Evolutionary conservation across 371 early-diverging fungal species (phyloP), one percentile per base, ranked within the genome.

Genomic region (Rhizopus sp.): DNA sequence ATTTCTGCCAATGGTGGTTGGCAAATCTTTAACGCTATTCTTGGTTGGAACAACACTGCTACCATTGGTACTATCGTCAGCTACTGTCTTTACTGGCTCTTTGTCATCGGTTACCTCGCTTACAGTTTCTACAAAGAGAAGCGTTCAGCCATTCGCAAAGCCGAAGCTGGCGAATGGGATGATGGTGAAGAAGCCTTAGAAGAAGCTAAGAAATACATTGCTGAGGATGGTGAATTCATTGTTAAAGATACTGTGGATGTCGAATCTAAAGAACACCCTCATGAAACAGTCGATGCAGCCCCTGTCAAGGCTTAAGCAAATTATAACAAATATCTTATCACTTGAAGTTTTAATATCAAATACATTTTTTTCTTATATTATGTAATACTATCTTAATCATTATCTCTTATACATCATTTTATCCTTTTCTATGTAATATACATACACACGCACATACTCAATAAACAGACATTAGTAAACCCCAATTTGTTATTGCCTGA

Each of bases 11-110:
- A 63, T 33, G 76, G 76, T 54, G 76, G 76, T n/a, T 75, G 64
- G 68, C 73, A 77, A 37, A 78, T 93, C 50, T 87, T 91, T 66
- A 82, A 86, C 62, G 79, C 90, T 12, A 66, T 93, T 23, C 67
- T 91, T 40, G 92, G 93, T 10, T 93, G 92, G 91, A 83, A 72
- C 63, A 87, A 87, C 66, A 68, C 78, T 29, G 93, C 91, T 9
- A 88, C 90, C 3, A 57, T 79, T 57, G 88, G 85, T 35, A 80
- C 87, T 31, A 75, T 93, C 38, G 68, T 80, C 50, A 82, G 81
- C 7, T 94, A 94, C 80, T 82, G 84, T 58, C 63, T 82, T 10
- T 94, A 88, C 72, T 94, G 94, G 93, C 51, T 83, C 6, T 71
- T 64, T 30, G 58, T 92, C 37, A 55, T 70, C 38, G 59, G 72